Conservation (phyloP, 1,139 yeast genomes). For the Candida pseudoviswanathii region DNA sequence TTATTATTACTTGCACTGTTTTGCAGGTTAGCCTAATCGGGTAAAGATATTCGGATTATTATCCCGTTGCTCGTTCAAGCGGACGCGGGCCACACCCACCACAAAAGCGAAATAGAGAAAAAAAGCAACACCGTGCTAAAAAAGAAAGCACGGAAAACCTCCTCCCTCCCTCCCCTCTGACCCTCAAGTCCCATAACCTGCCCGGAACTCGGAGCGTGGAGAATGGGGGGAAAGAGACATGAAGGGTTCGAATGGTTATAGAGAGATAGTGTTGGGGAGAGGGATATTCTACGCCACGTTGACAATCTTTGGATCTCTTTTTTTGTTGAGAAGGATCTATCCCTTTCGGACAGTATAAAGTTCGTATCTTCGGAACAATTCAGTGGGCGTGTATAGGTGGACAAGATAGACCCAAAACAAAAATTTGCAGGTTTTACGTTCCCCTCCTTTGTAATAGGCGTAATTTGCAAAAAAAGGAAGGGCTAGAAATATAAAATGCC, state of each 20-base stretch:
- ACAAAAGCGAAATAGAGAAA: neutral
- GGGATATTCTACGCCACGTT: neutral
- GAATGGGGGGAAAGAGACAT: no score
- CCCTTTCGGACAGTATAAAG: neutral
- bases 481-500: neutral
- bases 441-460: neutral
- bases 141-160: neutral
- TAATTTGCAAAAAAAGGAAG: neutral
- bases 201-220: no score
- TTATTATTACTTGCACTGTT: neutral
- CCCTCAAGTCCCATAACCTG: no score
- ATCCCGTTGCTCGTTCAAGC: neutral
- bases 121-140: neutral
- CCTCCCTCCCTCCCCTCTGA: no score
- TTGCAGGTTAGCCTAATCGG: constrained; percentile 2
- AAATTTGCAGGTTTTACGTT: neutral
- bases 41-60: neutral
- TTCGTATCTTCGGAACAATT: constrained; percentile 2
- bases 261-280: no score
- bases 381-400: neutral
- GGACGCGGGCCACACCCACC: neutral
- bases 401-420: neutral
- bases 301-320: neutral
- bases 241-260: no score
- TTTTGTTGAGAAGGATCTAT: neutral